These are phyloP conservation scores for Nemania sp. DNA, from an alignment of 2,329 filamentous ascomycete genomes.

Conservation along the genomic window DNA sequence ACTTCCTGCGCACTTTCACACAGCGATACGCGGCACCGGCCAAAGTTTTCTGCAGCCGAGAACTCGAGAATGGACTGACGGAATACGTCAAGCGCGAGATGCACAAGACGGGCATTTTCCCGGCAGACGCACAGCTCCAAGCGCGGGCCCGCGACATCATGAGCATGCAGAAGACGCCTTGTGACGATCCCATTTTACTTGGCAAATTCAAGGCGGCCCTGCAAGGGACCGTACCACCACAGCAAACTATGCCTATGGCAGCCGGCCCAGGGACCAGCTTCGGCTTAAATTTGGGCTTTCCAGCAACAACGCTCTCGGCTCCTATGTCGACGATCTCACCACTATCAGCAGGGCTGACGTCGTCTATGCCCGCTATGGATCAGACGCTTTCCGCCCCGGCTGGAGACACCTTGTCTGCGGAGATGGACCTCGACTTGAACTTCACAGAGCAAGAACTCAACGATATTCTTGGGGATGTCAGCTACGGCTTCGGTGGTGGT, in stretches of 20 bases:
- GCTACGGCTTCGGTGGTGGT: constrained; percentile 24
- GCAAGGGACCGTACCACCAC: constrained; percentile 21
- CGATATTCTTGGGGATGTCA: constrained; percentile 36
- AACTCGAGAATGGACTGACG: constrained; percentile 58
- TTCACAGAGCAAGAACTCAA: constrained; percentile 39
- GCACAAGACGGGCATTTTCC: constrained; percentile 46
- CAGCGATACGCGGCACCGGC: constrained; percentile 52
- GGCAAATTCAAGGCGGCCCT: constrained; percentile 57
- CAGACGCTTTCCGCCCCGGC: constrained; percentile 3
- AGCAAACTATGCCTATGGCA: constrained; percentile 1
- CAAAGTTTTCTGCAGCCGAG: constrained; percentile 59
- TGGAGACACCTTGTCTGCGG: constrained; percentile 21
- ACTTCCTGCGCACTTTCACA: constrained; percentile 50
- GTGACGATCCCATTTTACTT: constrained; percentile 57
- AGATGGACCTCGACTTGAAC: constrained; percentile 29
- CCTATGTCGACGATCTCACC: constrained; percentile 17
- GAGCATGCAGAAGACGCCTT: constrained; percentile 51
- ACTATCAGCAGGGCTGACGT: constrained; percentile 17
- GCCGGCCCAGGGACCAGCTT: too few relatives aligned
- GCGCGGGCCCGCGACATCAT: constrained; percentile 54
- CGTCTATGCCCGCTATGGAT: constrained; percentile 5
- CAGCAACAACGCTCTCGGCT: constrained; percentile 3
- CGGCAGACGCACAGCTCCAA: constrained; percentile 52
- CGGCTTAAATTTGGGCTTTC: constrained; percentile 17
- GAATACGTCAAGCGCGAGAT: constrained; percentile 51